Base-by-base conservation (phyloP, 176 grass and related monocot species). In the Carex littledalei region DNA sequence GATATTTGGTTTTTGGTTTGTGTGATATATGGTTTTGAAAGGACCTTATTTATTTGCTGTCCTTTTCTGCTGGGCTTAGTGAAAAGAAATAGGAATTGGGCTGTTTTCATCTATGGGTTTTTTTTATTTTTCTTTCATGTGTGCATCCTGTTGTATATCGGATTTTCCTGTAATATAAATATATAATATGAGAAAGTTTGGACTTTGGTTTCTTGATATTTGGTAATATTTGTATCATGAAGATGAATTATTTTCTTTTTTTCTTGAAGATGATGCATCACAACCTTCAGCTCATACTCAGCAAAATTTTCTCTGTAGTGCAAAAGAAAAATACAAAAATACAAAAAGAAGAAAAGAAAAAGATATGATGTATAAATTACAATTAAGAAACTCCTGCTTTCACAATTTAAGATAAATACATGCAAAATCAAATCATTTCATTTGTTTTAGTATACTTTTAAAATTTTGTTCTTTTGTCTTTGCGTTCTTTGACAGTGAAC, bases 1-100 rank as follows among this genome's bases (percentile, higher is more conserved):
- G 49, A 55, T 31, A 31, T 29, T 55, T 77, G 49, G 49, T 77
- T 16, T 56, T 13, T 56, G 21, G 16, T 56, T 5, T 56, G 12
- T 78, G 52, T 32, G 74, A 78, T 55, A 17, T 78, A 76, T 52
- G 20, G 45, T 76, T 76, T 24, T 26, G n/a, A 74, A 50, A 72
- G 10, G 43, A 45, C n/a, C 71, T 52, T 52, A 12, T 75, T 75
- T 75, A 10, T 24, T 53, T 53, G 13, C 45, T 76, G 71, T 76
- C 71, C 71, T 52, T 53, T 76, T 76, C 71, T 76, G 71, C 45
- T 53, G 3, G 20, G 45, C n/a, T 76, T 8, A 14, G 4, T 26
- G 43, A 53, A 26, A 75, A 50, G 43, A 75, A 24, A 21, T 13
- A 73, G 41, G 45, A 74, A 49, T 75, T 75, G 45, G 73, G 22